Evolutionary conservation across 2,329 filamentous ascomycete genomes (phyloP).

Genomic region (Fusarium sp.): DNA sequence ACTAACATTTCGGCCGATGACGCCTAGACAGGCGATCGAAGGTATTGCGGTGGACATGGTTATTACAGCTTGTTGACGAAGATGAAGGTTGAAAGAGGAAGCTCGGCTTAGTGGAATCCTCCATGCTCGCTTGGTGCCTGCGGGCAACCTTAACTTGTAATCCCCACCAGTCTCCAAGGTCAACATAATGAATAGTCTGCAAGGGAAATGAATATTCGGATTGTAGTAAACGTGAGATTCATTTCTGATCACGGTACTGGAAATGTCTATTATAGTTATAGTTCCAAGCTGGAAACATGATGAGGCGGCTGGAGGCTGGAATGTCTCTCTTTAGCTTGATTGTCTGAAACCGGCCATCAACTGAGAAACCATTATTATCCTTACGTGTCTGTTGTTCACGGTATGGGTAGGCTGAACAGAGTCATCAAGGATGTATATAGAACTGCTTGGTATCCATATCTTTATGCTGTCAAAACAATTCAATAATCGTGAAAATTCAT

Average conservation of each 20-base stretch:
- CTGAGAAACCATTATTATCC: conserved; percentile 9
- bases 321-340: conserved; percentile 32
- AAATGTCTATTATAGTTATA: not conserved
- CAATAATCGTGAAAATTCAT: conserved; percentile 1
- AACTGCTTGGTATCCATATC: not conserved
- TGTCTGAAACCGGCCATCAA: conserved; percentile 35
- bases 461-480: conserved; percentile 6
- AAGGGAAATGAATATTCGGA: not conserved
- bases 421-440: not conserved
- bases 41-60: conserved; percentile 71
- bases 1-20: conserved; percentile 90
- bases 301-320: conserved; percentile 26
- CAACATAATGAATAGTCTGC: conserved; percentile 11
- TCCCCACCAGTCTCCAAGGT: conserved; percentile 22
- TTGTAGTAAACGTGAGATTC: not conserved
- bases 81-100: conserved; percentile 28
- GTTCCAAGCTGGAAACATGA: not conserved
- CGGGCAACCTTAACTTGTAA: conserved; percentile 25
- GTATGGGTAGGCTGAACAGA: not conserved
- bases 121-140: conserved; percentile 30
- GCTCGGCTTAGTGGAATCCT: conserved; percentile 31
- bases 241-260: not conserved
- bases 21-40: conserved; percentile 89
- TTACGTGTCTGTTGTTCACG: not conserved
- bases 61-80: conserved; percentile 20